Percentiles rank a stretch among this genome's conserved stretches.
phyloP scores from a whole-genome alignment of 2,329 filamentous ascomycete species.

The Aspergillus pseudonomiae region DNA sequence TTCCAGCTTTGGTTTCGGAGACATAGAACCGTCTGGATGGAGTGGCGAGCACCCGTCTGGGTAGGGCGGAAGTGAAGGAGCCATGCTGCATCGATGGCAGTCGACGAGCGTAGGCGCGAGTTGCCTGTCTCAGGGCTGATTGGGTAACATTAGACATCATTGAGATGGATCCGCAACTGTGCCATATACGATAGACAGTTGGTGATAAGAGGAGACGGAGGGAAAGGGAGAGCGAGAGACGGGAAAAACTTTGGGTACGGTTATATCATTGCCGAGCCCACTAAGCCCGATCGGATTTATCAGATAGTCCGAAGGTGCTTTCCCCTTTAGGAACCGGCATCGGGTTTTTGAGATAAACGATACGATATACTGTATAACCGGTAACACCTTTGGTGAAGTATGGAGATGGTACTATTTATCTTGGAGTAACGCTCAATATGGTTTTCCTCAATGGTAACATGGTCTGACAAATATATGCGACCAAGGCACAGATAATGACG shows the following conservation, averaged over 20 bases:
- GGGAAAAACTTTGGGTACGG: constrained; percentile 30
- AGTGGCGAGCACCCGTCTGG: constrained; percentile 43
- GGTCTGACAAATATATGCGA: neutral
- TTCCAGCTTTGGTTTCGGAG: constrained; percentile 71
- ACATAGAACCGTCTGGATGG: constrained; percentile 70
- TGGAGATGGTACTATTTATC: neutral
- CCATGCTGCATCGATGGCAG: constrained; percentile 43
- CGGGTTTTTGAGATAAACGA: constrained; percentile 11
- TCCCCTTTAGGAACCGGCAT: constrained; percentile 12
- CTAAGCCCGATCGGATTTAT: constrained; percentile 31
- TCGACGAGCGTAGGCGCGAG: constrained; percentile 59
- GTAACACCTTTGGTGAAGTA: neutral
- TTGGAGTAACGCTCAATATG: neutral
- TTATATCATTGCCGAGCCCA: constrained; percentile 31
- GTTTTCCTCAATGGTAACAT: neutral
- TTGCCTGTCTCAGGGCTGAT: constrained; percentile 73
- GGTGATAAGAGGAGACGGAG: constrained; percentile 19
- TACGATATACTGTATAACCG: neutral
- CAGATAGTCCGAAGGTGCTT: constrained; percentile 23
- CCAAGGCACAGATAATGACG: neutral
- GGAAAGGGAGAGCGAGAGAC: constrained; percentile 19
- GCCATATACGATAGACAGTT: constrained; percentile 29
- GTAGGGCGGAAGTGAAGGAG: constrained; percentile 43
- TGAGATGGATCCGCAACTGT: constrained; percentile 23
- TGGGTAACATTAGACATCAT: constrained; percentile 69